A percentile compares a stretch with the other conserved stretches of the same genome.
Conservation (phyloP, 352 stramenopile genomes). For the Phytophthora megakarya region DNA sequence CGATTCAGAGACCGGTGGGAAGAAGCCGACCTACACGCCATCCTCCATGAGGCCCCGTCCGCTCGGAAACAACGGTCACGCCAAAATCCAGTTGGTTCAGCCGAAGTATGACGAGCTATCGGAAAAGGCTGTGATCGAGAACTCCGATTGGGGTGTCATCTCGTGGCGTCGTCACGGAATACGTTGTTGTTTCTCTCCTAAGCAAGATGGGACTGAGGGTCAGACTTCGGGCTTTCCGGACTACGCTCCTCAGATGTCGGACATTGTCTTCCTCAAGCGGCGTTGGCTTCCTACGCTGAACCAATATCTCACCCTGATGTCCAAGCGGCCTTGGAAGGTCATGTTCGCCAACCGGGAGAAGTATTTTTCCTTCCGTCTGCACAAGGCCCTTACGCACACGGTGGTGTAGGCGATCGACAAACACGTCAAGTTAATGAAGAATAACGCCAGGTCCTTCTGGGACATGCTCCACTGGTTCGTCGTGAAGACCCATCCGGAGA, state of each 20-base stretch:
- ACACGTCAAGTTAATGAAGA: not conserved
- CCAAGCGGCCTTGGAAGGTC: not conserved
- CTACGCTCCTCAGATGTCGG: not conserved
- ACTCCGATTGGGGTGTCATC: not conserved
- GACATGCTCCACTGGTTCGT: slow-evolving; percentile 3
- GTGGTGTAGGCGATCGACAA: not conserved
- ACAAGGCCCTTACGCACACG: not conserved
- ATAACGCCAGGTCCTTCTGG: not conserved
- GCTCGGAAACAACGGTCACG: not conserved
- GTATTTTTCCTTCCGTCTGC: not conserved
- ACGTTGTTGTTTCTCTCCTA: not conserved
- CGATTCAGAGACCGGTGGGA: too few relatives aligned
- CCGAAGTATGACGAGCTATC: not conserved
- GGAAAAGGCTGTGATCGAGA: not conserved
- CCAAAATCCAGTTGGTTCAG: not conserved
- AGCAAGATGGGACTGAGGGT: not conserved
- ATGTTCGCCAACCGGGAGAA: slow-evolving; percentile 1
- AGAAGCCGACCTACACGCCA: too few relatives aligned
- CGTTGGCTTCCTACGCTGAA: not conserved
- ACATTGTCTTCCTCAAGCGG: not conserved
- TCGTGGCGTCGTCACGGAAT: not conserved
- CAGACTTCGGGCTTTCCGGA: too few relatives aligned
- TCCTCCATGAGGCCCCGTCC: not conserved
- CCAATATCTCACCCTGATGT: not conserved
- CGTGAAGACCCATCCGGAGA: not conserved